These are phyloP conservation scores for Emericellopsis cladophorae DNA, from an alignment of 2,329 filamentous ascomycete species.

Conservation along the genomic window DNA sequence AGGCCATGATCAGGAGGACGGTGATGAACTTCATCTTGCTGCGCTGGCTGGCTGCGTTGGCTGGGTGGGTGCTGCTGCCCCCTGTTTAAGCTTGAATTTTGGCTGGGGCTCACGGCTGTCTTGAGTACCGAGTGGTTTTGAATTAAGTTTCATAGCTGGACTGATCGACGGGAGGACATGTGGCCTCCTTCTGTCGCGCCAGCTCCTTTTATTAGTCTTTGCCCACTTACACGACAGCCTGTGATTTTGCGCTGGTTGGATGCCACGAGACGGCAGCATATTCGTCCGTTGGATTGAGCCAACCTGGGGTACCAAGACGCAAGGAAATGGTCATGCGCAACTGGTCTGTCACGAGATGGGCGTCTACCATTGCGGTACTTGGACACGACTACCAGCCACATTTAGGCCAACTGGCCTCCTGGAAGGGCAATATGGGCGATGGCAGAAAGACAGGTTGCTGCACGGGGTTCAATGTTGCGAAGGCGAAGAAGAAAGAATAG, in stretches of 20 bases:
- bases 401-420: no score
- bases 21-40: slow-evolving; percentile 18
- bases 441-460: no score
- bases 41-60: no score
- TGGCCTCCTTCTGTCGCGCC: not conserved
- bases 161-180: not conserved
- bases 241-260: not conserved
- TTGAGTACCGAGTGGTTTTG: not conserved
- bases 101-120: no score
- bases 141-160: not conserved
- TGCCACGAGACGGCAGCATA: not conserved
- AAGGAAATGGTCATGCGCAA: not conserved
- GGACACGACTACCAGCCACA: no score
- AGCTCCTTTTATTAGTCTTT: not conserved
- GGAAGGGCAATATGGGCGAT: no score
- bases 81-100: no score
- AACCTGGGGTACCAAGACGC: not conserved
- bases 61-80: no score
- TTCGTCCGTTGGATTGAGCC: not conserved
- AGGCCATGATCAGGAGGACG: slow-evolving; percentile 9
- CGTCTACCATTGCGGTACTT: not conserved
- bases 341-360: not conserved
- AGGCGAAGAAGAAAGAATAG: no score
- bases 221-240: not conserved
- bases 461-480: no score